phyloP scores from a whole-genome alignment of 164 flowering plant species.

The Piper longum region DNA sequence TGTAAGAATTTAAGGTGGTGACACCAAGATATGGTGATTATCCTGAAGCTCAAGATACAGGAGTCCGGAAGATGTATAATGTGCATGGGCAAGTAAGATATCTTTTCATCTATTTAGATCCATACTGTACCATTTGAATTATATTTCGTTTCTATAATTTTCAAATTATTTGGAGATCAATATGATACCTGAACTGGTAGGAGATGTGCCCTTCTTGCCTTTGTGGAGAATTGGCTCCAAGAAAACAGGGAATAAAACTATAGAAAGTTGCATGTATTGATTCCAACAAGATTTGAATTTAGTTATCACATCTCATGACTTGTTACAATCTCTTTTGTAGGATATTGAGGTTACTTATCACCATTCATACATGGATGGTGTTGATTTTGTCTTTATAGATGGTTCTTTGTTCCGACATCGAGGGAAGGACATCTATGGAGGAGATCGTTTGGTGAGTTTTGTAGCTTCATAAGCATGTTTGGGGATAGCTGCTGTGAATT shows the following conservation, averaged over 20 bases:
- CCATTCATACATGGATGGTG: conserved; percentile 79
- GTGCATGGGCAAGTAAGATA: conserved; percentile 65
- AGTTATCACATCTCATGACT: not conserved
- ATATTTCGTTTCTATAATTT: too few species aligned
- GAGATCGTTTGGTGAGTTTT: conserved; percentile 29
- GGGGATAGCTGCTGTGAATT: not conserved
- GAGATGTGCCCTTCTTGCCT: too few species aligned
- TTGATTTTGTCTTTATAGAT: conserved; percentile 88
- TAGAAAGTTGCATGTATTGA: too few species aligned
- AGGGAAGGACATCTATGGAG: conserved; percentile 67
- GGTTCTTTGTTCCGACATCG: conserved; percentile 40
- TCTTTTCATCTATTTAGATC: not conserved
- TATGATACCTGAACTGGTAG: too few species aligned
- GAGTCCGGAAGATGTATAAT: conserved; percentile 46
- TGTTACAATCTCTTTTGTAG: conserved; percentile 18
- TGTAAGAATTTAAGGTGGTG: conserved; percentile 44
- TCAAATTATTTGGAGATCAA: too few species aligned
- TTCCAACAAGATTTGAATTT: not conserved
- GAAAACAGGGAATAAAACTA: too few species aligned
- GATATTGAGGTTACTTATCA: conserved; percentile 63
- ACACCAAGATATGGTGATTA: conserved; percentile 68
- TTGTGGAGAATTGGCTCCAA: too few species aligned
- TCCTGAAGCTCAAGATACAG: conserved; percentile 49
- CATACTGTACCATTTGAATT: too few species aligned
- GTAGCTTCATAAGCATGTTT: too few species aligned